Evolutionary conservation across 371 early-diverging fungal genomes (phyloP), one percentile per base, ranked within the genome.

Genomic region (Rhizopus delemar): DNA sequence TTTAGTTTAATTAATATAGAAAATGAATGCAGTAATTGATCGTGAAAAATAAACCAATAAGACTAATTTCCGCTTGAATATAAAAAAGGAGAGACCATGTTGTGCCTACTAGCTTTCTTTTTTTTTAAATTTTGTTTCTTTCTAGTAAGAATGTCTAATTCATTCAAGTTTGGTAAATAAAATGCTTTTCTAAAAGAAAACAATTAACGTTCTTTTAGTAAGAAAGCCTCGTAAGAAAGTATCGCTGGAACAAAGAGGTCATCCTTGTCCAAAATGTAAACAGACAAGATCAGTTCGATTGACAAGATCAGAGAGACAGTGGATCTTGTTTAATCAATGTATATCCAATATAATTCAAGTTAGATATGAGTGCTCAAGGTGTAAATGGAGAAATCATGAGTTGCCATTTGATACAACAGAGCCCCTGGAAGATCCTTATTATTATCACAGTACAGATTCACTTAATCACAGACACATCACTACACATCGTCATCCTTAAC

Each of bases 211-310:
- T 22, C 22, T 22, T 22, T 22, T 60, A 66, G 73, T 73, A 53
- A 74, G 67, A 41, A 70, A 65, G 15, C 65, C 73, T 34, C 69
- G 73, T 38, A 75, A 65, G 32, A 78, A 74, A 53, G 68, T 71
- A 9, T 66, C 73, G 7, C 31, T 78, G 3, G 76, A 78, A 59
- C 70, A 64, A 35, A 56, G 53, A 12, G 61, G 53, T 22, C 79
- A 78, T 50, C 63, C 72, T 13, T 75, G 79, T 43, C 76, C 76
- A 13, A 65, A 69, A 59, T 75, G 76, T 50, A 75, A 75, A 60
- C 53, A 53, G 11, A 43, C 65, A 35, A 51, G 59, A 2, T 74
- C 78, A 7, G 78, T 78, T n/a, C 73, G 69, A 49, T 39, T 78
- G 38, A 78, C 67, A 3, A 60, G 78, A 39, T 73, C 73, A 9